phyloP scores from a whole-genome alignment of 106 monocot species.

The Ottelia alismoides region DNA sequence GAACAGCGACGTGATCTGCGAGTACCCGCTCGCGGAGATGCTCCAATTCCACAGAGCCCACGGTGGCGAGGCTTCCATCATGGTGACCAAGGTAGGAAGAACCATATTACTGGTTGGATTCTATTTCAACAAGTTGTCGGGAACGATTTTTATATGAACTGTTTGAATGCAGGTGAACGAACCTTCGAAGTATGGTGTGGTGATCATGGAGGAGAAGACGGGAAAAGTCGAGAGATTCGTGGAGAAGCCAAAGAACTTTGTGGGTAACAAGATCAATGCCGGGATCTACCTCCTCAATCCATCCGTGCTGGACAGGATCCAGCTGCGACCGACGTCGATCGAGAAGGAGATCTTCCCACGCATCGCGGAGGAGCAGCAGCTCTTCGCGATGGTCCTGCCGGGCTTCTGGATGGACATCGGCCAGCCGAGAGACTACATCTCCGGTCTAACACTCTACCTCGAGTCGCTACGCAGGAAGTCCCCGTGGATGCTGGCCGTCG shows the following conservation, averaged over 20 bases:
- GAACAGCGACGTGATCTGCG: too few relatives aligned
- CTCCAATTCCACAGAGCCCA: slow-evolving; percentile 13
- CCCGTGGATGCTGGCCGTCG: neutral
- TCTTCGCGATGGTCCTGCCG: slow-evolving; percentile 2
- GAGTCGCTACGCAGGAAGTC: slow-evolving; percentile 1
- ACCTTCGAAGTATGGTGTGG: slow-evolving; percentile 22
- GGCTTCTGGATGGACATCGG: slow-evolving; percentile 18
- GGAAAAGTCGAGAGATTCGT: slow-evolving; percentile 19
- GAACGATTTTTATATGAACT: neutral
- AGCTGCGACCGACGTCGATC: slow-evolving; percentile 6
- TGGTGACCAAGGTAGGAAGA: slow-evolving; percentile 20
- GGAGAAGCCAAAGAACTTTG: too few relatives aligned
- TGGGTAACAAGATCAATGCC: slow-evolving; percentile 28
- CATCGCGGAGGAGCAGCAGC: neutral
- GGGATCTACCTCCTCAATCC: slow-evolving; percentile 19
- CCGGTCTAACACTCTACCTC: slow-evolving; percentile 5
- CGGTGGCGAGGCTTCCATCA: slow-evolving; percentile 20
- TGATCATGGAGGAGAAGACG: slow-evolving; percentile 19
- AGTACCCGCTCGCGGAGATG: slow-evolving; percentile 12
- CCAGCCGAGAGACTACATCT: slow-evolving; percentile 5
- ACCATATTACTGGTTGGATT: neutral
- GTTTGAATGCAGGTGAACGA: slow-evolving; percentile 11
- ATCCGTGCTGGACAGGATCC: slow-evolving; percentile 13
- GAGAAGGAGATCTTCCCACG: slow-evolving; percentile 10
- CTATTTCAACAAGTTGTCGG: neutral